Percentiles rank a stretch among this genome's conserved stretches.
Evolutionary conservation across 2,329 filamentous ascomycete species (phyloP).

Genomic region (Colletotrichum sp.): DNA sequence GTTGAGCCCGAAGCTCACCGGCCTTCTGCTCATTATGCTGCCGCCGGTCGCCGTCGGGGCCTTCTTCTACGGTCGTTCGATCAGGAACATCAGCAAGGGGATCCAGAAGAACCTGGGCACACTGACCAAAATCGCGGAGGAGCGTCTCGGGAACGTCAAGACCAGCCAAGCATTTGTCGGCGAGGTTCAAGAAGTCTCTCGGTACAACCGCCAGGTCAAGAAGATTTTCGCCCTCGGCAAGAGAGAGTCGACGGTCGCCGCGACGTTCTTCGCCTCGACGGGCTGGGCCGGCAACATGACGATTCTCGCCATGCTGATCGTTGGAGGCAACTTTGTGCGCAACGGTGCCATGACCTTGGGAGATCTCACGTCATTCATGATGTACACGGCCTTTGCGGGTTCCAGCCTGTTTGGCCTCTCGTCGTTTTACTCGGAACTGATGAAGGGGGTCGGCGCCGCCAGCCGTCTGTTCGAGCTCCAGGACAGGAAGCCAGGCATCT

Average conservation of each 20-base stretch:
- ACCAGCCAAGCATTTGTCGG: slow-evolving; percentile 97
- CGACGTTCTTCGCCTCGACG: slow-evolving; percentile 86
- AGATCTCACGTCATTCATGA: slow-evolving; percentile 94
- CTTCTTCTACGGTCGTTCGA: slow-evolving; percentile 88
- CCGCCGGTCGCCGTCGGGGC: slow-evolving; percentile 90
- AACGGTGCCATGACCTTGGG: slow-evolving; percentile 86
- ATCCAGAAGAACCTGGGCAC: slow-evolving; percentile 95
- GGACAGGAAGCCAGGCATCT: slow-evolving; percentile 85
- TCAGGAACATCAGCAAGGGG: slow-evolving; percentile 86
- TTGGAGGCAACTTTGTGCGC: slow-evolving; percentile 89
- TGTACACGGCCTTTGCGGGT: slow-evolving; percentile 90
- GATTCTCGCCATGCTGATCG: slow-evolving; percentile 86
- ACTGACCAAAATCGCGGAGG: slow-evolving; percentile 96
- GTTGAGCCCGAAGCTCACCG: slow-evolving; percentile 89
- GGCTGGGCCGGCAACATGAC: slow-evolving; percentile 97
- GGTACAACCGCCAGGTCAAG: slow-evolving; percentile 91
- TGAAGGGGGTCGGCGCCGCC: slow-evolving; percentile 99
- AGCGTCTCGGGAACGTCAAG: slow-evolving; percentile 94
- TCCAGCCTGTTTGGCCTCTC: slow-evolving; percentile 93
- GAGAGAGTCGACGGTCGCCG: slow-evolving; percentile 85
- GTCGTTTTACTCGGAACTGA: slow-evolving; percentile 96
- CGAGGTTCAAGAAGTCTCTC: slow-evolving; percentile 85
- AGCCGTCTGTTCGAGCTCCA: slow-evolving; percentile 95
- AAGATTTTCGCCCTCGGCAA: slow-evolving; percentile 91
- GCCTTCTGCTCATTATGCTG: slow-evolving; percentile 84